Evolutionary conservation across 306 rosid species (phyloP), one percentile per base, ranked within the genome.

Genomic region (Betula pendula): DNA sequence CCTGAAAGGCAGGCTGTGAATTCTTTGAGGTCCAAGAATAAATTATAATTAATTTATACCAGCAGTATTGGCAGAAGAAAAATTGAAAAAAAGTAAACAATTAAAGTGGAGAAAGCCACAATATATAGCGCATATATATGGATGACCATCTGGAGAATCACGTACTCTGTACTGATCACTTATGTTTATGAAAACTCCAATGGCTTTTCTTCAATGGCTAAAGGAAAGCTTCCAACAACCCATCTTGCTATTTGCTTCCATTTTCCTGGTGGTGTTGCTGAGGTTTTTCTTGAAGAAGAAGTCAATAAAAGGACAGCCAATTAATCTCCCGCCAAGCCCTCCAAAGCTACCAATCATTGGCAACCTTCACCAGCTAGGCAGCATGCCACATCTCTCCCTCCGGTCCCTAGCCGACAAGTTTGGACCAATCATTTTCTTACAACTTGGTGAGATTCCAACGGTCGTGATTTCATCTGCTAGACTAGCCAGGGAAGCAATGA

Each of bases 401-500:
- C 82, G 58, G 42, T 8, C 27, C 68, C 87, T 87, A 27, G 78
- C 93, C 14, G 2, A 79, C 0, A 88, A 79, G 12, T 80, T 82
- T 68, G 96, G 96, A 33, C 88, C 92, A 20, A 70, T 90, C 12
- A 65, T 87, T 19, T 78, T 45, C 77, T 78, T 90, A 11, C 92
- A 88, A 38, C 87, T 92, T 11, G 97, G 96, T 38, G 52, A 89
- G 70, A 76, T 87, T 59, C 96, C 96, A 63, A 88, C 92, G 0
- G 88, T 89, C 24, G 88, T 87, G 50, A 82, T 89, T 56, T 92
- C 96, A 24, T 92, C 97, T 40, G 89, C 93, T 72, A 85, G 81
- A 71, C 40, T 89, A 2, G 96, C 97, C 42, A 83, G 82, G 72
- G 94, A 89, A 75, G 90, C 75, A 19, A 20, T 88, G 52, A 92